Evolutionary conservation across 345 rosid genomes (phyloP).

Genomic region (Bruguiera gymnorhiza): DNA sequence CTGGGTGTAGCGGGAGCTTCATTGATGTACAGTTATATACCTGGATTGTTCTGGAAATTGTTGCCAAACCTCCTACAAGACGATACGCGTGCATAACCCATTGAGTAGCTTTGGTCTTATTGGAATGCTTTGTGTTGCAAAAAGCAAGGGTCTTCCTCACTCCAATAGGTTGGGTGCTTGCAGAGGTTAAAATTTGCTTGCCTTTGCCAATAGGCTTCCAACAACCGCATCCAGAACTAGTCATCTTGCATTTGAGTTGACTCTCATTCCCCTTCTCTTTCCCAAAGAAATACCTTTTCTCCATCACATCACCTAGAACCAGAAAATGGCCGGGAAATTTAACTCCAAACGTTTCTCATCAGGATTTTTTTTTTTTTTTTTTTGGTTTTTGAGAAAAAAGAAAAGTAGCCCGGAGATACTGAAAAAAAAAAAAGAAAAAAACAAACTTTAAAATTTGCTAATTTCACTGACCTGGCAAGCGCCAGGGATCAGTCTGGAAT

Average conservation of each 20-base stretch:
- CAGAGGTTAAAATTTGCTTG: conserved; percentile 43
- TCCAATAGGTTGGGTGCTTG: conserved; percentile 42
- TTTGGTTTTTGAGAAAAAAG: too few relatives aligned
- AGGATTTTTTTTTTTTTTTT: too few relatives aligned
- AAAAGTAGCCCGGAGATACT: neutral
- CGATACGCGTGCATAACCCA: conserved; percentile 72
- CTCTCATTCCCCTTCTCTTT: conserved; percentile 22
- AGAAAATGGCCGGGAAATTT: neutral
- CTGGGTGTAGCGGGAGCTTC: neutral
- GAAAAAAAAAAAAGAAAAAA: neutral
- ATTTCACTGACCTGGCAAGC: conserved; percentile 57
- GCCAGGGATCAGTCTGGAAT: conserved; percentile 58
- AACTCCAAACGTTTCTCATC: neutral
- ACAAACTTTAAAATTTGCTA: too few relatives aligned
- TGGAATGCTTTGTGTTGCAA: conserved; percentile 33
- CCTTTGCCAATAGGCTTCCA: conserved; percentile 63
- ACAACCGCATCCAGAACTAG: conserved; percentile 52
- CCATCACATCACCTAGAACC: conserved; percentile 56
- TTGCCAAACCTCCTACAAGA: conserved; percentile 32
- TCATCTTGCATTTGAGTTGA: conserved; percentile 29
- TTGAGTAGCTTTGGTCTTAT: conserved; percentile 24
- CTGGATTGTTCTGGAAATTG: conserved; percentile 22
- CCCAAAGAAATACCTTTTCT: conserved; percentile 73
- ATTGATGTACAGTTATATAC: conserved; percentile 4
- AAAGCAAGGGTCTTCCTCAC: conserved; percentile 50